Base-by-base conservation (phyloP, 805 yeast genomes). In the Wickerhamiella brachini region DNA sequence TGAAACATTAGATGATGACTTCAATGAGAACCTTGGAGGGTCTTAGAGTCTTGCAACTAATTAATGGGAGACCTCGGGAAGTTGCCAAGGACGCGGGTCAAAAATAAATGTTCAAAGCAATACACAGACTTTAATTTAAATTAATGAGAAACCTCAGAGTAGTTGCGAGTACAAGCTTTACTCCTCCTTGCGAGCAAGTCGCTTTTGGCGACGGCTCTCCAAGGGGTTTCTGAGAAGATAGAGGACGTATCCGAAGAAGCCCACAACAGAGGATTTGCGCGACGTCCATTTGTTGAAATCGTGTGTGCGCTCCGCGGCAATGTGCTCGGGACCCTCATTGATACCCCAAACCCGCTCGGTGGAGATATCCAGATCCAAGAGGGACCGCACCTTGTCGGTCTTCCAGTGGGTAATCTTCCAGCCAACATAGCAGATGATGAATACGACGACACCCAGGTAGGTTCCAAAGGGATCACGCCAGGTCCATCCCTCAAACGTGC, bases 401-500 rank as follows among this genome's bases (percentile, higher is more conserved):
- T 53, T 52, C 60, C 59, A 60, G 51, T 59, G 60, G 44, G 59
- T 53, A 48, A 51, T 45, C 51, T 59, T 60, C 63, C 63, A 60
- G 20, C 72, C 74, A 39, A 71, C 15, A 60, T 75, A 76, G 52
- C 69, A 70, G 12, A 67, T 65, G 5, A 67, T 7, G 41, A 74
- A 65, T 39, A 75, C 71, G 22, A 65, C 66, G 5, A 66, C 67
- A 43, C 78, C 77, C 34, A 75, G 58, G 56, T 72, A 74, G 49
- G 70, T 71, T 57, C 71, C 71, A 64, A 75, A 74, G 57, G 76
- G 76, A 49, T 63, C 65, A 31, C 62, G 58, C 50, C 69, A 70
- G 53, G 68, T 64, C 50, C 59, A 59, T 15, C 61, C 61, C 17
- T 53, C 56, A 15, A 3, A 41, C 6, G 24, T 52, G 45, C 51